Evolutionary conservation across 2,329 filamentous ascomycete genomes (phyloP).

Genomic region (Zymoseptoria crescenta): DNA sequence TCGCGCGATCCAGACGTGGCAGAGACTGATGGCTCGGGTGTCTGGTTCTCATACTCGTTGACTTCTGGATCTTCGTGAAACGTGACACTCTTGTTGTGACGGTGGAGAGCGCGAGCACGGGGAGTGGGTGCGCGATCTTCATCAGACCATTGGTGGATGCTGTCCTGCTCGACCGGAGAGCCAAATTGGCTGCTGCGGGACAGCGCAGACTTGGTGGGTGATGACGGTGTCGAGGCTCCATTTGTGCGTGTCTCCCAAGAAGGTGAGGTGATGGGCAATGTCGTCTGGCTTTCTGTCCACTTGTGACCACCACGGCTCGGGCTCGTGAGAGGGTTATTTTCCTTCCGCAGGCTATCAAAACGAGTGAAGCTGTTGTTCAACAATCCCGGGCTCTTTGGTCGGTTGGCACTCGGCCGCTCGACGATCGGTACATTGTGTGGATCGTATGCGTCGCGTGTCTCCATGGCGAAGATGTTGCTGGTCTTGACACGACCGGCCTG

Average conservation of each 20-base stretch:
- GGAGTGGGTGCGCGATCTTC: constrained; percentile 55
- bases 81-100: constrained; percentile 92
- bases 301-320: constrained; percentile 30
- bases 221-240: constrained; percentile 49
- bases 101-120: constrained; percentile 60
- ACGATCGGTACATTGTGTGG: constrained; percentile 67
- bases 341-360: constrained; percentile 40
- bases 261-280: constrained; percentile 42
- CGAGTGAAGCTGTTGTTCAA: constrained; percentile 64
- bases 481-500: constrained; percentile 94
- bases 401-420: constrained; percentile 65
- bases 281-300: constrained; percentile 51
- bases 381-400: constrained; percentile 50
- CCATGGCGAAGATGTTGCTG: constrained; percentile 91
- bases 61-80: constrained; percentile 91
- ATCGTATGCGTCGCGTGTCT: constrained; percentile 89
- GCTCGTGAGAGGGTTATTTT: constrained; percentile 29
- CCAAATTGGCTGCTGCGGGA: constrained; percentile 55
- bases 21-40: constrained; percentile 80
- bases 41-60: constrained; percentile 97
- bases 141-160: constrained; percentile 50
- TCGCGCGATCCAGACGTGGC: constrained; percentile 83
- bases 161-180: constrained; percentile 39
- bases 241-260: constrained; percentile 50
- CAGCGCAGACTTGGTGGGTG: constrained; percentile 84